phyloP scores from a whole-genome alignment of 768 basidiomycete species.

The Chlorophyllum brunneum region DNA sequence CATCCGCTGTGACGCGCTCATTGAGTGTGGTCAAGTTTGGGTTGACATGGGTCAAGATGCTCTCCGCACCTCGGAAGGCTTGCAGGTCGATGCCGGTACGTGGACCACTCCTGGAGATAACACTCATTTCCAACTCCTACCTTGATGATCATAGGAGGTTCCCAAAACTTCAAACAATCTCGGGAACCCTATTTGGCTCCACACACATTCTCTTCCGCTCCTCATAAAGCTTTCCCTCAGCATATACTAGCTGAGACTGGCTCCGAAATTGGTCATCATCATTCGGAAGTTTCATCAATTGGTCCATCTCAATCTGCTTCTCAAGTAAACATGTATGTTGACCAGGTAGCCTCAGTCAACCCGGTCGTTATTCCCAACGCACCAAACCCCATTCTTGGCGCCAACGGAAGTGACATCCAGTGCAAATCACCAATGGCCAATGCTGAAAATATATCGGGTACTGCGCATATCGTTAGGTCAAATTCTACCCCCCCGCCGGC shows the following conservation, averaged over 20 bases:
- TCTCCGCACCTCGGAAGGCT: constrained; percentile 35
- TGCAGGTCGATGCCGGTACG: constrained; percentile 22
- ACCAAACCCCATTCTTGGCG: constrained; percentile 7
- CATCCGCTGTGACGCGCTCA: constrained; percentile 58
- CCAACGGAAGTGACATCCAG: constrained; percentile 11
- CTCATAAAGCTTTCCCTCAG: constrained; percentile 3
- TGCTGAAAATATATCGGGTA: too few relatives aligned
- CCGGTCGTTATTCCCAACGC: constrained; percentile 10
- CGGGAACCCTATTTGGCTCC: constrained; percentile 6
- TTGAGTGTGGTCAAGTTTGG: constrained; percentile 70
- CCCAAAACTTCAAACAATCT: not conserved
- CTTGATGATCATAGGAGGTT: constrained; percentile 6
- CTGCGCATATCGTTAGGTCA: not conserved
- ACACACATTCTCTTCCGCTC: not conserved
- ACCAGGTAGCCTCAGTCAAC: not conserved
- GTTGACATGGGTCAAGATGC: constrained; percentile 63
- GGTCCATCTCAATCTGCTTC: constrained; percentile 13
- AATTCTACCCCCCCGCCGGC: not conserved
- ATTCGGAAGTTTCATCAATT: constrained; percentile 8
- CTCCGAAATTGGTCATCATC: not conserved
- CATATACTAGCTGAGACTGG: not conserved
- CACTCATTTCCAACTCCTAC: not conserved
- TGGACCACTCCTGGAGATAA: not conserved
- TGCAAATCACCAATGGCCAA: too few relatives aligned
- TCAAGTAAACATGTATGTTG: constrained; percentile 9